Evolutionary conservation across 495 filamentous ascomycete genomes (phyloP), one percentile per base, ranked within the genome.

Genomic region (Penicillium longicatenatum): DNA sequence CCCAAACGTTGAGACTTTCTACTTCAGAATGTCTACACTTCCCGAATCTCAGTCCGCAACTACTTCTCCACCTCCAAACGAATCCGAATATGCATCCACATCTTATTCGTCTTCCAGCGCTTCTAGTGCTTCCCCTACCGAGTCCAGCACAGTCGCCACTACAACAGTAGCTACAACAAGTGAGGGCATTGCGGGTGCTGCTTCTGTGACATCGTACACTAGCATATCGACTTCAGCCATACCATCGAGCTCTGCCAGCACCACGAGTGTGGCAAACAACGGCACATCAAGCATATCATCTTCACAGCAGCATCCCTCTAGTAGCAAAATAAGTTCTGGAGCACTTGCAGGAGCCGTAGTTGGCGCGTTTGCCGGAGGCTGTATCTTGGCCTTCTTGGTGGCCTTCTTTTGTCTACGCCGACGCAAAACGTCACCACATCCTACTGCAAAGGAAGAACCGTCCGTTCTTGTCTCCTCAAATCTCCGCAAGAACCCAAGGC

Each of bases 341-440:
- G 54, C 64, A 3, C 63, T 74, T 16, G 73, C 73, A 22, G 73
- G 73, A 5, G 65, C 61, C 2, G 65, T 73, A 31, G 55, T 74
- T 12, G 73, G 65, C 1, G 61, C 62, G 9, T 63, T 73, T 35
- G 24, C 67, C 8, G 73, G 68, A 4, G 52, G 62, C 2, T 68
- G 63, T 14, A 35, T 75, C 6, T 22, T 75, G 3, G 66, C 70
- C 1, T 62, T 72, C 8, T 47, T 75, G 7, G 43, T 50, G 56
- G n/a, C 66, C 60, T 35, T 54, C 59, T n/a, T 41, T 62, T 42
- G 19, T 16, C 59, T 73, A 49, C 64, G 66, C 11, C 12, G 21
- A 14, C 52, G 52, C 16, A 54, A 33, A 33, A 29, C 16, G 16
- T 45, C 22, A 33, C 21, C 2, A n/a, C 7, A 53, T n/a, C 3